Conservation (phyloP, 768 basidiomycete genomes). For the Lactarius sp. region DNA sequence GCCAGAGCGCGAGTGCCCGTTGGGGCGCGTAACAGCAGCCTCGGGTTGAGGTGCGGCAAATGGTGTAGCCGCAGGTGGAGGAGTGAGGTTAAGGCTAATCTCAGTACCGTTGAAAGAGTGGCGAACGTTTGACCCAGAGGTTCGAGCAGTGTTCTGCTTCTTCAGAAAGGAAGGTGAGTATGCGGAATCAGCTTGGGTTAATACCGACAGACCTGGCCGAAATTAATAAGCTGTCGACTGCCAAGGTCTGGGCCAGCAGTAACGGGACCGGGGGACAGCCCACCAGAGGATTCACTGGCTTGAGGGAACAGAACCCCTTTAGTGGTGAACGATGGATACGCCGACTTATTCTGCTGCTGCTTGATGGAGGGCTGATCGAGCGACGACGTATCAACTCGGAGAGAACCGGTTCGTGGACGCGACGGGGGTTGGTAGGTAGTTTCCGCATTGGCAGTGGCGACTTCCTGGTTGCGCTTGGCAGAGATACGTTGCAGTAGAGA, state of each 20-base stretch:
- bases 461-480: conserved; percentile 55
- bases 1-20: conserved; percentile 70
- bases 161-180: conserved; percentile 26
- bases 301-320: conserved; percentile 52
- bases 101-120: conserved; percentile 78
- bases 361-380: conserved; percentile 48
- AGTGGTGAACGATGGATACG: conserved; percentile 59
- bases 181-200: neutral
- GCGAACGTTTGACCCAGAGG: conserved; percentile 43
- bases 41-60: conserved; percentile 36
- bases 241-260: conserved; percentile 85
- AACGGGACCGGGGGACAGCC: conserved; percentile 72
- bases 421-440: conserved; percentile 46
- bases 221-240: conserved; percentile 70
- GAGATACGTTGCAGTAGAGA: conserved; percentile 77
- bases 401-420: conserved; percentile 60
- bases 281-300: conserved; percentile 51
- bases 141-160: conserved; percentile 43
- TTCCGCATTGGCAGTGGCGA: conserved; percentile 33
- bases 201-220: conserved; percentile 50
- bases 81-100: conserved; percentile 51
- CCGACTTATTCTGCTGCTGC: conserved; percentile 78
- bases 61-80: conserved; percentile 49
- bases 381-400: conserved; percentile 71
- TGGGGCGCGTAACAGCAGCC: conserved; percentile 43